phyloP scores from a whole-genome alignment of 495 filamentous ascomycete species.

The Sporormia fimetaria region DNA sequence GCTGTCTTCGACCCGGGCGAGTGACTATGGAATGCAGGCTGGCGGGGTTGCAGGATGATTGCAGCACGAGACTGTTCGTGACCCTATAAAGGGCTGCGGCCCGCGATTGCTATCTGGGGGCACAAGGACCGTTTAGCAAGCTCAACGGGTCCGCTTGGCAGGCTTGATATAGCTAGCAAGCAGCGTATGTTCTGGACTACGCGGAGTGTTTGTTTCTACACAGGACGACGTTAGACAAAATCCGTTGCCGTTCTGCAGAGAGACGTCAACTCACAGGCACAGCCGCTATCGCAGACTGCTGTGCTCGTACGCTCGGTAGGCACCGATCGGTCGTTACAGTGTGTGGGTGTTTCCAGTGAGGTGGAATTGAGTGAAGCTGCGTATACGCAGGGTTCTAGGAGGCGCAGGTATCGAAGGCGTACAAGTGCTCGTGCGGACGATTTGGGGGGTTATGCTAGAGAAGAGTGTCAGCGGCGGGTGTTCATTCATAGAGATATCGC shows the following conservation, averaged over 20 bases:
- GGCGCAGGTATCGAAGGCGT: not conserved
- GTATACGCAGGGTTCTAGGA: conserved; percentile 10
- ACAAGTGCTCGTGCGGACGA: conserved; percentile 18
- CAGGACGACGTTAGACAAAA: conserved; percentile 18
- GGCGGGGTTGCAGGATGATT: conserved; percentile 16
- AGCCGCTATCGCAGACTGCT: conserved; percentile 10
- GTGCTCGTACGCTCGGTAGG: conserved; percentile 13
- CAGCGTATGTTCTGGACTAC: conserved; percentile 7
- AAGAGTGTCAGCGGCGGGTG: conserved; percentile 16
- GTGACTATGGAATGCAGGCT: conserved; percentile 25
- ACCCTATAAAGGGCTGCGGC: conserved; percentile 16
- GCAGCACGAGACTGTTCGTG: conserved; percentile 23
- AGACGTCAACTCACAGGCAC: conserved; percentile 20
- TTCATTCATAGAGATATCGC: conserved; percentile 7
- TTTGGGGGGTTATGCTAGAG: conserved; percentile 1
- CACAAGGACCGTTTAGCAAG: conserved; percentile 17
- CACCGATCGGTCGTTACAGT: conserved; percentile 1
- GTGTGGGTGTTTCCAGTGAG: conserved; percentile 10
- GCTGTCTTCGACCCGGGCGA: conserved; percentile 13
- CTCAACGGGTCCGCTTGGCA: conserved; percentile 3
- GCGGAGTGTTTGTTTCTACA: conserved; percentile 17
- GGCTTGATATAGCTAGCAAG: conserved; percentile 21
- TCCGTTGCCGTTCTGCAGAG: conserved; percentile 2
- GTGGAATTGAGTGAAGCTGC: conserved; percentile 3
- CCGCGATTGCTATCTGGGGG: conserved; percentile 9